Conservation (phyloP, 345 rosid genomes). For the thale cress (Arabidopsis thaliana) region DNA sequence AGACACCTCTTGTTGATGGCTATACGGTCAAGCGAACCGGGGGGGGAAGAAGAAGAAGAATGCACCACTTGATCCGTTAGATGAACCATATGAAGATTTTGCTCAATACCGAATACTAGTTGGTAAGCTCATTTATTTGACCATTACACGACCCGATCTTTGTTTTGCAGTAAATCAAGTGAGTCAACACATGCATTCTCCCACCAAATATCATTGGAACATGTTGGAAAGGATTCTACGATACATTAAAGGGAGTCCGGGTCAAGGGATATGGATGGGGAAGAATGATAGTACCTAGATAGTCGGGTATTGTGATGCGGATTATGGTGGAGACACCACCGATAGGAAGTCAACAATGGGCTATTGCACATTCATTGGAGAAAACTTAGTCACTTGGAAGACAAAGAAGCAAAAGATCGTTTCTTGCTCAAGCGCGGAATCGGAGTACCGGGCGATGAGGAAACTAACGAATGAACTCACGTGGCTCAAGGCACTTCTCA, state of each 20-base stretch:
- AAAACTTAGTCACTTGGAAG: too few relatives aligned
- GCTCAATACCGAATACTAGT: neutral
- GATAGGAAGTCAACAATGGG: neutral
- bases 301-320: neutral
- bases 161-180: neutral
- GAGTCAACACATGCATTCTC: neutral
- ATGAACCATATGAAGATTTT: too few relatives aligned
- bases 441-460: too few relatives aligned
- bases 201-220: neutral
- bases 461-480: too few relatives aligned
- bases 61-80: neutral
- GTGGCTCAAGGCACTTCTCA: too few relatives aligned
- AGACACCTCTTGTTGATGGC: neutral
- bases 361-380: too few relatives aligned
- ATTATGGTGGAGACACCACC: neutral
- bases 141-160: neutral
- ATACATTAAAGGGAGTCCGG: neutral
- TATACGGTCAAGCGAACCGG: neutral
- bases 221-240: neutral
- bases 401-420: too few relatives aligned
- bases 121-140: neutral
- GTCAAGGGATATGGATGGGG: neutral
- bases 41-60: neutral
- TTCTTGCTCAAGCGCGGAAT: too few relatives aligned
- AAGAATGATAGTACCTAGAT: neutral